A percentile compares a stretch with the other conserved stretches of the same genome.
These are phyloP conservation scores for Cercospora berteroae DNA, from an alignment of 2,329 filamentous ascomycete genomes.

Conservation along the genomic window DNA sequence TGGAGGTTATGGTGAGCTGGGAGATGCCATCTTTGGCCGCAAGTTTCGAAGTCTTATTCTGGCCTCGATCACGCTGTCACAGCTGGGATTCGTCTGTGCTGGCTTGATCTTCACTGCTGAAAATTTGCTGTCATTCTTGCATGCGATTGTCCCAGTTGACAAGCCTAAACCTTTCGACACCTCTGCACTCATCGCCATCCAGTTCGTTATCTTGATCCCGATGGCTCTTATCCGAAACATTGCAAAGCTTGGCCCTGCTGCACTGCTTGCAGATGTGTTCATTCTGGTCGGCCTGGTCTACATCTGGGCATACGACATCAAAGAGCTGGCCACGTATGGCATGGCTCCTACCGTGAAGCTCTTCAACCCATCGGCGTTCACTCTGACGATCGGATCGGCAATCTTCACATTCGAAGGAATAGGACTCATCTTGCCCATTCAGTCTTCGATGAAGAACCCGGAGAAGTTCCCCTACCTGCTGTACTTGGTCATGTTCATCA, in stretches of 20 bases:
- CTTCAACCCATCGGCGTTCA: slow-evolving; percentile 68
- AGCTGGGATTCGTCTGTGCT: slow-evolving; percentile 75
- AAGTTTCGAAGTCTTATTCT: slow-evolving; percentile 66
- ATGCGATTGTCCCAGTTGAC: slow-evolving; percentile 55
- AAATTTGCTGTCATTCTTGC: slow-evolving; percentile 66
- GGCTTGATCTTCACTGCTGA: slow-evolving; percentile 76
- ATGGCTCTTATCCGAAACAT: slow-evolving; percentile 71
- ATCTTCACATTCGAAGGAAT: slow-evolving; percentile 81
- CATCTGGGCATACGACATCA: slow-evolving; percentile 70
- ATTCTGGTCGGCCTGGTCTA: slow-evolving; percentile 69
- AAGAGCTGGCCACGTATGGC: slow-evolving; percentile 55
- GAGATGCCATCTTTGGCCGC: slow-evolving; percentile 62
- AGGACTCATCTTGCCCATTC: slow-evolving; percentile 72
- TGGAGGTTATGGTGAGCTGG: slow-evolving; percentile 71
- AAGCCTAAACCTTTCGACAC: slow-evolving; percentile 52
- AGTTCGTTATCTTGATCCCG: slow-evolving; percentile 64
- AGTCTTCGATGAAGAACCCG: slow-evolving; percentile 70
- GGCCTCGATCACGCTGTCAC: slow-evolving; percentile 68
- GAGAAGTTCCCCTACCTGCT: slow-evolving; percentile 66
- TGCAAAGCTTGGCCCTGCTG: slow-evolving; percentile 67
- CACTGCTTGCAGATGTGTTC: slow-evolving; percentile 68
- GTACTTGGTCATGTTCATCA: slow-evolving; percentile 68
- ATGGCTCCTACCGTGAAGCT: slow-evolving; percentile 61
- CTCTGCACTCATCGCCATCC: slow-evolving; percentile 62
- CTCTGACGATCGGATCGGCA: slow-evolving; percentile 68